Base-by-base conservation (phyloP, 2,329 filamentous ascomycete species). In the Xylaria hypoxylon region DNA sequence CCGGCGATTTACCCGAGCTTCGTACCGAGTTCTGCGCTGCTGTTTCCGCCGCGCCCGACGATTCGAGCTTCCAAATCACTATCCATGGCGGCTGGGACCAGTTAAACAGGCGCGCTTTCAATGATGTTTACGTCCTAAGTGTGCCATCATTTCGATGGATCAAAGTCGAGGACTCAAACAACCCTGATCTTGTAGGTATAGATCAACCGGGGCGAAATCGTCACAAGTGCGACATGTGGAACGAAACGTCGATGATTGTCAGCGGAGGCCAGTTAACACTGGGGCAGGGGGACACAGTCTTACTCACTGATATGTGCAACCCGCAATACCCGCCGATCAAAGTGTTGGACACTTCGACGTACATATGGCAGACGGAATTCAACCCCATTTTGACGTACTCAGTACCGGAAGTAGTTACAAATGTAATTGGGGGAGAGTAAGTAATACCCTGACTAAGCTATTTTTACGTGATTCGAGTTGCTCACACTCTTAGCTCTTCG, bases 51-150 rank as follows among this genome's bases (percentile, higher is more conserved):
- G 64, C 68, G 22, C 68, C 68, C 3, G 70, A 71, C 19, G 68
- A 72, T 50, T 72, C 70, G 11, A 71, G 70, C 61, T 72, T 72
- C 52, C 70, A 72, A 52, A 62, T 71, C 19, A 72, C 70, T 10
- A 67, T 72, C 2, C 67, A 70, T 15, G 67, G 59, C 7, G 68
- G 67, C 8, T 67, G 62, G 59, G 70, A 70, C 28, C 40, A 57
- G 24, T 15, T 65, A 1, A 24, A 22, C 2, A 40, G 33, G 7
- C 47, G 33, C 4, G 59, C 65, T 8, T 64, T 69, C 22, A 70
- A 70, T 33, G 68, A 72, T 47, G 67, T 72, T 19, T 72, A 69
- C 13, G 70, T 72, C 35, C 48, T 72, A 17, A 71, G 68, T 33
- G 24, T 71, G 4, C 70, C 70, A 15, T 62, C 67, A 5, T 72